Percentiles rank a stretch among this genome's conserved stretches.
These are phyloP conservation scores for Trebouxiophyceae sp. DNA, from an alignment of 163 green algal genomes.

Conservation along the genomic window DNA sequence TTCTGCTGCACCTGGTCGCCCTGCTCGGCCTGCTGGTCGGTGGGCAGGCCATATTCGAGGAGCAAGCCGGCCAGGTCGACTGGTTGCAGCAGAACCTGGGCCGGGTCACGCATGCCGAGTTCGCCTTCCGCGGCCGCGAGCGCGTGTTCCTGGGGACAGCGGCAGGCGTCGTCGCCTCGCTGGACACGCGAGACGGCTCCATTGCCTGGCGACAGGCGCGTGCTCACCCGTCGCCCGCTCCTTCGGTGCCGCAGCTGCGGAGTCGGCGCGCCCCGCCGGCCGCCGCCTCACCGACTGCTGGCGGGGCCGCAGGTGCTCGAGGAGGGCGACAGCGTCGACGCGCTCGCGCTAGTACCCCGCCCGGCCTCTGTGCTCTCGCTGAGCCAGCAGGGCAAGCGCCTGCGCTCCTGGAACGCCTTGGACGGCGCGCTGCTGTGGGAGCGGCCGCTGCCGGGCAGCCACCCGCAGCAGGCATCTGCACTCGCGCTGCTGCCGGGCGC, in stretches of 20 bases:
- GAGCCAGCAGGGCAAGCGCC: conserved; percentile 13
- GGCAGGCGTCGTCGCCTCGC: conserved; percentile 38
- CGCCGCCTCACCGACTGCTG: neutral
- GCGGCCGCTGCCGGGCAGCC: neutral
- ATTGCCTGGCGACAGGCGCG: conserved; percentile 54
- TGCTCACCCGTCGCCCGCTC: conserved; percentile 17
- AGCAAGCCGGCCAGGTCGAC: conserved; percentile 61
- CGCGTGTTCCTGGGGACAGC: conserved; percentile 37
- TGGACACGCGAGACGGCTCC: conserved; percentile 41
- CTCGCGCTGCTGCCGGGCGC: conserved; percentile 4
- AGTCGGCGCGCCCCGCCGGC: conserved; percentile 8
- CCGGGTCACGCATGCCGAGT: conserved; percentile 1
- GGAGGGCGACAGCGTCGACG: conserved; percentile 23
- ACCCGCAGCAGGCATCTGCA: neutral
- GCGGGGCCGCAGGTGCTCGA: neutral
- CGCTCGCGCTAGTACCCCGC: conserved; percentile 12
- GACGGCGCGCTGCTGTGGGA: conserved; percentile 31
- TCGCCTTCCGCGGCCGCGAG: conserved; percentile 16
- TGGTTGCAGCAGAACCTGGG: conserved; percentile 64
- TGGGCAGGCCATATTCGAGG: conserved; percentile 42
- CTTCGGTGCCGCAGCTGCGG: conserved; percentile 11
- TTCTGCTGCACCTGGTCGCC: too few relatives aligned
- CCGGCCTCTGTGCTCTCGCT: conserved; percentile 20
- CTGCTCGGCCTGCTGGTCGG: too few relatives aligned
- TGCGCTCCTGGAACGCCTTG: conserved; percentile 33